Conservation (phyloP, 2,329 filamentous ascomycete genomes). For the Aspergillus sp. region DNA sequence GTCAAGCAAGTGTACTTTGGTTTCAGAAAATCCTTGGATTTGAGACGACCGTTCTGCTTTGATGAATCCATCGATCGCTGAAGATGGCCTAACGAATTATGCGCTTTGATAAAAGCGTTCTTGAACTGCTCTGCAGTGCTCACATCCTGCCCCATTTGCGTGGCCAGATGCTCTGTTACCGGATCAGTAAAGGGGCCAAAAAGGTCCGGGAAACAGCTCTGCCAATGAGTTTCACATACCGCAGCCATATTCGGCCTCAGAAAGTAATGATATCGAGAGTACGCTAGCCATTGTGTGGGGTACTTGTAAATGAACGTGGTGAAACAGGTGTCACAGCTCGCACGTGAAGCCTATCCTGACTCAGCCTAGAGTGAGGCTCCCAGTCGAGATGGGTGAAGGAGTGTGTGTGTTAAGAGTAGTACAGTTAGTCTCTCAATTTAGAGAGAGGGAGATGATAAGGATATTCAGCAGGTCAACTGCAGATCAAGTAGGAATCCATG, state of each 20-base stretch:
- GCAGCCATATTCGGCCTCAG: constrained; percentile 45
- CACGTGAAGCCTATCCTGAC: not conserved
- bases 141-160: constrained; percentile 34
- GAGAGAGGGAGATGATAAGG: not conserved
- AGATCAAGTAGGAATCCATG: constrained; percentile 21
- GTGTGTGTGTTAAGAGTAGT: not conserved
- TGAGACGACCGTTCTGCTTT: constrained; percentile 24
- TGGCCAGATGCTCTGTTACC: constrained; percentile 42
- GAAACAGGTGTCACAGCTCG: not conserved
- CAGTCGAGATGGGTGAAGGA: not conserved
- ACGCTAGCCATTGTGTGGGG: constrained; percentile 36
- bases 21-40: constrained; percentile 34
- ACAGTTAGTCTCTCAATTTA: not conserved
- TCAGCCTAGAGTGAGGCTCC: not conserved
- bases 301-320: not conserved
- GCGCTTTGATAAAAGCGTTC: constrained; percentile 35
- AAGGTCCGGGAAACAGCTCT: not conserved
- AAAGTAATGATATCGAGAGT: constrained; percentile 35
- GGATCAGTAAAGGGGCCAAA: constrained; percentile 21
- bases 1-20: constrained; percentile 44
- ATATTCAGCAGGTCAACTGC: constrained; percentile 15
- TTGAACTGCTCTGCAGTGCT: constrained; percentile 40
- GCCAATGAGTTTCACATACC: constrained; percentile 32
- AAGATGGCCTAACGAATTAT: constrained; percentile 32
- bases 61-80: constrained; percentile 26